phyloP scores from a whole-genome alignment of 352 stramenopile genomes.

The Pilasporangium apinafurcum region DNA sequence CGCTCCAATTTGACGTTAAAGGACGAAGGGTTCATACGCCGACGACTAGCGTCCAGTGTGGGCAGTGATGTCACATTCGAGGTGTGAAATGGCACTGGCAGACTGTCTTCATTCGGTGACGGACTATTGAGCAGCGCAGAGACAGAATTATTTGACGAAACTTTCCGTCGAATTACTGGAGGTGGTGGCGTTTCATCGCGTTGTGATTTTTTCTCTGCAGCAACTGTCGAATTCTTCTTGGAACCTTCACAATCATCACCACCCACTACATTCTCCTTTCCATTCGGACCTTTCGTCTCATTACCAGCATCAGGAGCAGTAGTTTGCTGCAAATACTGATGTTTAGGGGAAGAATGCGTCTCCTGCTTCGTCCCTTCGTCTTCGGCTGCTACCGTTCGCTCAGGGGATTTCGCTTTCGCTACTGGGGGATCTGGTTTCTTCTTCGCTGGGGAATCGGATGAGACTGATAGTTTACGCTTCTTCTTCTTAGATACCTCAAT shows the following conservation, averaged over 20 bases:
- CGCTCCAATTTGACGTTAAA: slow-evolving; percentile 56
- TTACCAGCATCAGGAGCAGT: background rate
- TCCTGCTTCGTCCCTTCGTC: background rate
- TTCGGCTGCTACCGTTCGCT: background rate
- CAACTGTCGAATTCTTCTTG: too few species aligned
- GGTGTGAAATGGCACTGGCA: slow-evolving; percentile 16
- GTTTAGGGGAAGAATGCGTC: background rate
- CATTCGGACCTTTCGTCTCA: background rate
- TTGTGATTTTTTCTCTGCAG: slow-evolving; percentile 1
- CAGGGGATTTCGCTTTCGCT: slow-evolving; percentile 1
- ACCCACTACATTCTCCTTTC: background rate
- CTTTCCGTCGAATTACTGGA: slow-evolving; percentile 14
- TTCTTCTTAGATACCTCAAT: slow-evolving; percentile 13
- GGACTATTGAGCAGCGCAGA: slow-evolving; percentile 70
- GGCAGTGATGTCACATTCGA: slow-evolving; percentile 21
- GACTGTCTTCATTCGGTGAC: slow-evolving; percentile 29
- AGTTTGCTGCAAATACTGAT: background rate
- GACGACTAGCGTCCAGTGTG: slow-evolving; percentile 18
- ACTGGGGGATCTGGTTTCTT: slow-evolving; percentile 10
- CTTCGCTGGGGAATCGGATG: slow-evolving; percentile 11
- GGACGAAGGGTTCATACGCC: slow-evolving; percentile 5
- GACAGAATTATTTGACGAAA: slow-evolving; percentile 56
- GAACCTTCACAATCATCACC: background rate
- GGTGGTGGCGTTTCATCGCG: background rate
- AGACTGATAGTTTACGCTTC: slow-evolving; percentile 37